Base-by-base conservation (phyloP, 2,329 filamentous ascomycete species). In the Cladosporium sp. region DNA sequence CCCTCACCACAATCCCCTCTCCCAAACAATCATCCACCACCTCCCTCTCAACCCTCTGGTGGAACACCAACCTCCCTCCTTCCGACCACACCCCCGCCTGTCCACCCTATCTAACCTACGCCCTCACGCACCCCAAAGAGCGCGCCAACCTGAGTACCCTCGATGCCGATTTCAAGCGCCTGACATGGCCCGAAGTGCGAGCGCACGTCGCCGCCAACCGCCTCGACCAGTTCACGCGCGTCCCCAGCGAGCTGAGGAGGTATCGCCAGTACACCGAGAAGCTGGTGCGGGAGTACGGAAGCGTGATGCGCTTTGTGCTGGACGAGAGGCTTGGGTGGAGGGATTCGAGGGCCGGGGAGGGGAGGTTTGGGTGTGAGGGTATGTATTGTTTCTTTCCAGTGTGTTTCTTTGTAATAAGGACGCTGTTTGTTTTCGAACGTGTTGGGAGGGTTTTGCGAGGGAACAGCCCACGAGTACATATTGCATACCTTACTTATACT, bases 51-150 rank as follows among this genome's bases (percentile, higher is more conserved):
- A 3, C 37, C 26, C 61, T 44, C 61, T 63, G 61, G 81, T 97
- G 93, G 93, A 89, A 94, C 68, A 84, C 90, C 78, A 97, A 97
- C 77, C 80, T 96, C 18, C 87, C 91, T 0, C 78, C 80, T 40
- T 76, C 82, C 29, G 79, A 89, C 68, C 86, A 89, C 75, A 87
- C 88, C 0, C 71, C 78, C 2, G 82, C 88, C 62, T 96, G 93
- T 73, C 93, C 93, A 0, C 83, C 85, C 6, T 95, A 87, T 74
- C 85, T 97, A 44, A 78, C 75, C 60, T 82, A 86, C 69, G 80
- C 89, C 64, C 59, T 72, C 57, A 18, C 65, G 5, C 84, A 82
- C 59, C 80, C 82, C 53, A 96, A 95, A 78, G 91, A 96, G 76
- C 81, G 83, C 16, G 75, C 77, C 50, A 91, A 93, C 72, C 84